Conservation (phyloP, 2,329 filamentous ascomycete genomes). For the Colletotrichum sp. region DNA sequence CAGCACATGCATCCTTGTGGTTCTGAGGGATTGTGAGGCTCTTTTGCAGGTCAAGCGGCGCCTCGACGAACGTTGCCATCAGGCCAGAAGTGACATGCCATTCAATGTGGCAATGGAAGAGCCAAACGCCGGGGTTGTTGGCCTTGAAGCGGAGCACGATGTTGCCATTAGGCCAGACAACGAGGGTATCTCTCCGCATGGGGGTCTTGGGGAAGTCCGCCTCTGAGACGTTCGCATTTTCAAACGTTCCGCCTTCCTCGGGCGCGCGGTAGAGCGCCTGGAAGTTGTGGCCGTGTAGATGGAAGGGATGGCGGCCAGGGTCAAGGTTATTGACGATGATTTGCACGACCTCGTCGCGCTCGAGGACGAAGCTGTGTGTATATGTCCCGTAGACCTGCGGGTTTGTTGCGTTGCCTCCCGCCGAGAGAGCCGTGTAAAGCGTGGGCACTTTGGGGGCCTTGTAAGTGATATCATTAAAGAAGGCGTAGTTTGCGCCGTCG, state of each 20-base stretch:
- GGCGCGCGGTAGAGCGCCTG: conserved; percentile 68
- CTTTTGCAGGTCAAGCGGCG: conserved; percentile 66
- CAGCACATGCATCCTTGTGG: conserved; percentile 63
- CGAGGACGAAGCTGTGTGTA: conserved; percentile 71
- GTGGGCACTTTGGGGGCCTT: conserved; percentile 77
- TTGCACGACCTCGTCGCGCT: conserved; percentile 72
- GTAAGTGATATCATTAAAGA: conserved; percentile 82
- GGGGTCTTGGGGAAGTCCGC: conserved; percentile 58
- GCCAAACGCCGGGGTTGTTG: conserved; percentile 72
- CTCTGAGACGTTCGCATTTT: conserved; percentile 47
- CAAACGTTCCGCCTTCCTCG: conserved; percentile 63
- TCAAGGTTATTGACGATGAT: conserved; percentile 81
- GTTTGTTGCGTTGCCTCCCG: conserved; percentile 64
- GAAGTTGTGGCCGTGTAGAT: conserved; percentile 79
- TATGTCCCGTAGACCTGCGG: conserved; percentile 69
- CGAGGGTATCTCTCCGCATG: conserved; percentile 72
- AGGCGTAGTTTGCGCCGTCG: conserved; percentile 66
- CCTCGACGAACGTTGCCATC: conserved; percentile 68
- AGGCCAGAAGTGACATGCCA: conserved; percentile 77
- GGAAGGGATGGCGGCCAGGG: conserved; percentile 74
- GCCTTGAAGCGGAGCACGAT: conserved; percentile 72
- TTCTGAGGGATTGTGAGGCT: conserved; percentile 63
- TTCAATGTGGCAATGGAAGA: conserved; percentile 83
- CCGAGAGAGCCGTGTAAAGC: conserved; percentile 75
- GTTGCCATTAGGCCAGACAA: conserved; percentile 69